Percentiles rank a stretch among this genome's conserved stretches.
Conservation (phyloP, 331 rosid genomes). For the Rhamnella rubrinervis region DNA sequence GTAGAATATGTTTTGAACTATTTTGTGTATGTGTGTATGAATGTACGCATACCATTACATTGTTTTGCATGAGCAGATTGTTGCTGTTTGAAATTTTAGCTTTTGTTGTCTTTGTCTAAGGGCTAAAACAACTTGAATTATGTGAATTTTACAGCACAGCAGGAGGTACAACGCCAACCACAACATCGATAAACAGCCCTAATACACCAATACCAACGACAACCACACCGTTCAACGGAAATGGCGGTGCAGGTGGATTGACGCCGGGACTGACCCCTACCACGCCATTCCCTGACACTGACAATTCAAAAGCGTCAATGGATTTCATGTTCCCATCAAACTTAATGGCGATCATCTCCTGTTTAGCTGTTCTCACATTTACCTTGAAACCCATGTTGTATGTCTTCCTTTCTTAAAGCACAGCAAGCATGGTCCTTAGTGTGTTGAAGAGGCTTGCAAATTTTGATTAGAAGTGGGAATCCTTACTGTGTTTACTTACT, state of each 20-base stretch:
- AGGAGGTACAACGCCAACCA: slow-evolving; percentile 66
- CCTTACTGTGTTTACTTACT: slow-evolving; percentile 26
- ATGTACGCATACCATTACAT: neutral
- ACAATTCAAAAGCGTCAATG: slow-evolving; percentile 50
- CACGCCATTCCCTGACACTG: slow-evolving; percentile 26
- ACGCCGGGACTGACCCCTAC: slow-evolving; percentile 59
- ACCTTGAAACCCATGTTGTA: slow-evolving; percentile 12
- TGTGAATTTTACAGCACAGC: slow-evolving; percentile 49
- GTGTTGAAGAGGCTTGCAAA: slow-evolving; percentile 39
- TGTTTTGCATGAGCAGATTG: neutral
- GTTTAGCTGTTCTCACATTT: slow-evolving; percentile 24
- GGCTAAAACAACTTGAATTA: slow-evolving; percentile 16
- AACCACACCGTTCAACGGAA: slow-evolving; percentile 39
- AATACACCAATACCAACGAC: slow-evolving; percentile 35
- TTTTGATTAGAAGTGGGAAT: slow-evolving; percentile 62
- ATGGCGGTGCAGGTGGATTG: slow-evolving; percentile 36
- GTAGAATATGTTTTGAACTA: too few relatives aligned
- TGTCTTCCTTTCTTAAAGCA: slow-evolving; percentile 18
- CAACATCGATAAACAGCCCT: slow-evolving; percentile 36
- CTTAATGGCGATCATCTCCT: slow-evolving; percentile 20
- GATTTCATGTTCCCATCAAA: slow-evolving; percentile 17
- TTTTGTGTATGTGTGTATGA: neutral
- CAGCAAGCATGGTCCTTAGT: slow-evolving; percentile 4
- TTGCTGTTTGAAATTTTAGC: neutral
- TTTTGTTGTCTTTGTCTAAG: neutral